Base-by-base conservation (phyloP, 148 eudicot genomes). In the Selenicereus undatus region DNA sequence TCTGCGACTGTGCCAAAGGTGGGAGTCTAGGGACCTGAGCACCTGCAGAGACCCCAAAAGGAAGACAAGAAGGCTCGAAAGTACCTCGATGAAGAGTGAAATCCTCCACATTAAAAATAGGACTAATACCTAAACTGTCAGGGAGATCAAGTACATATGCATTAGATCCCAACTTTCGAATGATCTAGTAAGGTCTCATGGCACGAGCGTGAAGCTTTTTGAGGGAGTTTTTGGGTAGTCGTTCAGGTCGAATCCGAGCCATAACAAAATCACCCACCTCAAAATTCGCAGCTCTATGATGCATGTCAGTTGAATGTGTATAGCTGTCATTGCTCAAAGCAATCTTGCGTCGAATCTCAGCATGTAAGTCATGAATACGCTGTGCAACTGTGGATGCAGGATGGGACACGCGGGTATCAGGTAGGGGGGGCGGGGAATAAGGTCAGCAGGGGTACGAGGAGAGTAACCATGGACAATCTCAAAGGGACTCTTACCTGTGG, bases 401-500 rank as follows among this genome's bases (percentile, higher is more conserved):
- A 27, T 27, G 71, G 6, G 71, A 66, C 1, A 66, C 17, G 11
- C 71, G 35, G 27, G 36, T 17, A 24, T 26, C 35, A 26, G 71
- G 71, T 5, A n/a, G 1, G 32, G 1, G 2, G 71, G 71, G 14
- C 27, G 71, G 14, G 71, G 71, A 66, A 66, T 27, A 9, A 66
- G 36, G 71, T 66, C 71, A 27, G 36, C 11, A 27, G 32, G 36
- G 71, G 71, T 66, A 3, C 35, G 32, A 1, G 71, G 36, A 24
- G 71, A 66, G 27, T 66, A 66, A 27, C 71, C 71, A 66, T 66
- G 71, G 35, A 66, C 71, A 66, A 66, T 66, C 35, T 66, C 36
- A 66, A 66, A 66, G 17, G 71, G 17, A 45, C 35, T 66, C 35
- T 66, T 66, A 27, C 71, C 36, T 66, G 71, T 27, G 10, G 36